Percentiles rank a stretch among this genome's conserved stretches.
phyloP scores from a whole-genome alignment of 2,329 filamentous ascomycete species.

The Alternaria metachromatica region DNA sequence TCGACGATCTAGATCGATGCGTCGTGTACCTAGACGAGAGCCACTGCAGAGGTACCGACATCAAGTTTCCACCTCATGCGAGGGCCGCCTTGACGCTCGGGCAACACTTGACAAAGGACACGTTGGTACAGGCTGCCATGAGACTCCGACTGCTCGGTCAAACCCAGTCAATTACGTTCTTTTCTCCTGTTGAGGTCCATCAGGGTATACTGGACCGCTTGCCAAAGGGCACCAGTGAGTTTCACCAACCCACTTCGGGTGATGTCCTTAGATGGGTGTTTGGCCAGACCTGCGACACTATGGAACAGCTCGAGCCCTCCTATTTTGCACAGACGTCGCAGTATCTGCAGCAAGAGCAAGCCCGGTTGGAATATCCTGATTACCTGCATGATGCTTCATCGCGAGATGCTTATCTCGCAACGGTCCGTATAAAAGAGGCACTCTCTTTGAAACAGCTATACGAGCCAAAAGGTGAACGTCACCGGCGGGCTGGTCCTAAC shows the following conservation, averaged over 20 bases:
- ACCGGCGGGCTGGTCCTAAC: constrained; percentile 4
- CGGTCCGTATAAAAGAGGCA: constrained; percentile 61
- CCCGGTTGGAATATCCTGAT: constrained; percentile 51
- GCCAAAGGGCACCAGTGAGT: background rate
- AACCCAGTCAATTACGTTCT: constrained; percentile 62
- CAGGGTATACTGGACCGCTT: constrained; percentile 61
- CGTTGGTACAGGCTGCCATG: constrained; percentile 72
- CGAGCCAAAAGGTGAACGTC: constrained; percentile 39
- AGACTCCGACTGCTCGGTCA: constrained; percentile 65
- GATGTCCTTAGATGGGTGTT: constrained; percentile 69
- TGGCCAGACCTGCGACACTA: constrained; percentile 66
- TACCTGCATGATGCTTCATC: constrained; percentile 46
- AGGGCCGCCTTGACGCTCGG: constrained; percentile 64
- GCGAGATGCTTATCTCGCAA: constrained; percentile 51
- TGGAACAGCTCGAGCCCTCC: constrained; percentile 65
- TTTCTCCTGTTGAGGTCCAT: constrained; percentile 66
- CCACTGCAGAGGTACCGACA: constrained; percentile 67
- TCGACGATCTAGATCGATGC: constrained; percentile 59
- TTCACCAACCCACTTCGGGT: constrained; percentile 50
- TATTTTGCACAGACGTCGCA: constrained; percentile 67
- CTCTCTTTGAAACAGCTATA: constrained; percentile 67
- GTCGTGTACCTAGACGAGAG: constrained; percentile 68
- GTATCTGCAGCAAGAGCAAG: constrained; percentile 64
- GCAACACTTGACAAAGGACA: constrained; percentile 65
- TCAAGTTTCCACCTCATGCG: constrained; percentile 60